Evolutionary conservation across 495 filamentous ascomycete species (phyloP).

Genomic region (Podospora sp.): DNA sequence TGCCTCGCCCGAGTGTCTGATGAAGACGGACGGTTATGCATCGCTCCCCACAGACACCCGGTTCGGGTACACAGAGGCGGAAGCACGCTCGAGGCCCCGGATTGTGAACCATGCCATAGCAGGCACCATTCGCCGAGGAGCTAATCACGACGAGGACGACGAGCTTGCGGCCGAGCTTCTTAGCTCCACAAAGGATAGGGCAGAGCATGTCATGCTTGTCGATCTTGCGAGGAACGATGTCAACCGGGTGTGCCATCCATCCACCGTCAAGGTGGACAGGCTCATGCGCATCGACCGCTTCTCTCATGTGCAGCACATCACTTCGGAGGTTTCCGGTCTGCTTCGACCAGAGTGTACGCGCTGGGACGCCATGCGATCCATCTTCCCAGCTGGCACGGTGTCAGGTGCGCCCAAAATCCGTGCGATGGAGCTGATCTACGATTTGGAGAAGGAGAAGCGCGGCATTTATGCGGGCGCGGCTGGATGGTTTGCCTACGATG

Average conservation of each 20-base stretch:
- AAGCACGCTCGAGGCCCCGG: slow-evolving; percentile 57
- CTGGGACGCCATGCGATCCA: slow-evolving; percentile 93
- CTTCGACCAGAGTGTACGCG: slow-evolving; percentile 80
- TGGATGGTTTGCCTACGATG: slow-evolving; percentile 82
- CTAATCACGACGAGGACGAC: slow-evolving; percentile 77
- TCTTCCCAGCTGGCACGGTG: slow-evolving; percentile 95
- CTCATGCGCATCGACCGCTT: slow-evolving; percentile 97
- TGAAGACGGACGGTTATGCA: slow-evolving; percentile 70
- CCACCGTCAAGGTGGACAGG: slow-evolving; percentile 82
- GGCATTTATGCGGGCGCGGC: slow-evolving; percentile 97
- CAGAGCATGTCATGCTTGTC: slow-evolving; percentile 99
- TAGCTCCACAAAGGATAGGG: slow-evolving; percentile 85
- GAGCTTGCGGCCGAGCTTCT: slow-evolving; percentile 75
- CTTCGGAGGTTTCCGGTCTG: slow-evolving; percentile 89
- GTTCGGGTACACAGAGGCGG: slow-evolving; percentile 31
- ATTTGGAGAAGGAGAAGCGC: slow-evolving; percentile 88
- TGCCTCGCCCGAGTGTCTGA: slow-evolving; percentile 89
- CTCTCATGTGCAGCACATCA: slow-evolving; percentile 94
- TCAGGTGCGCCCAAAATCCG: slow-evolving; percentile 93
- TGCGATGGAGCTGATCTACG: slow-evolving; percentile 96
- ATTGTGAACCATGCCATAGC: slow-evolving; percentile 98
- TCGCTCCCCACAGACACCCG: slow-evolving; percentile 30
- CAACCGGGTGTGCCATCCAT: slow-evolving; percentile 92
- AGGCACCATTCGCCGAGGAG: slow-evolving; percentile 87
- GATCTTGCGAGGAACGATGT: slow-evolving; percentile 96